Conservation (phyloP, 495 filamentous ascomycete genomes). For the Arthonia radiata region DNA sequence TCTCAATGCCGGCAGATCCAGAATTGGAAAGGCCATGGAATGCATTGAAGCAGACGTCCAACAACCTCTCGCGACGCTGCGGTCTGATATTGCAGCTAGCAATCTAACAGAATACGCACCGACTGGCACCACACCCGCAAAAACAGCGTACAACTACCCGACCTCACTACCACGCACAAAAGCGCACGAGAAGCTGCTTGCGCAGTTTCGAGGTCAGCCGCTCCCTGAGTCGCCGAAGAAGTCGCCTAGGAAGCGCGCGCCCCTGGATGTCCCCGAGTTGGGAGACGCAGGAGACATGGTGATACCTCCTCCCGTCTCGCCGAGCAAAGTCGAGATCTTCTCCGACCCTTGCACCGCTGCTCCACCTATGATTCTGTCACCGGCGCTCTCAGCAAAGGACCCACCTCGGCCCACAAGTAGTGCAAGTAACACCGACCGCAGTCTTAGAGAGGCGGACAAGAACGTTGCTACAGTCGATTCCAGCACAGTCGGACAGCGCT, state of each 20-base stretch:
- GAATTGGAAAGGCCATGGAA: conserved; percentile 27
- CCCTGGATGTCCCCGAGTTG: not conserved
- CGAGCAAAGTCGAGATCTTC: conserved; percentile 13
- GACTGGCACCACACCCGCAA: conserved; percentile 70
- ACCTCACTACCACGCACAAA: conserved; percentile 52
- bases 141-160: conserved; percentile 49
- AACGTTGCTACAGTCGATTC: conserved; percentile 19
- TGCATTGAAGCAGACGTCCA: conserved; percentile 31
- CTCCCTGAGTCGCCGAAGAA: conserved; percentile 1
- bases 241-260: conserved; percentile 1
- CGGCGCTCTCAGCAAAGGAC: conserved; percentile 1
- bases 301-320: conserved; percentile 8
- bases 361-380: too few species aligned
- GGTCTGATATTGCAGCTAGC: conserved; percentile 32
- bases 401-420: conserved; percentile 2
- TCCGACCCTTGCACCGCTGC: too few species aligned
- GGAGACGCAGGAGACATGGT: conserved; percentile 1
- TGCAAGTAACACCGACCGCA: conserved; percentile 6
- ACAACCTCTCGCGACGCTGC: conserved; percentile 42
- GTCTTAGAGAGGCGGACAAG: conserved; percentile 30
- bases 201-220: conserved; percentile 21
- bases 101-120: conserved; percentile 50
- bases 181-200: conserved; percentile 39
- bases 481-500: conserved; percentile 9
- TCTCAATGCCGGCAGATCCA: conserved; percentile 25